phyloP scores from a whole-genome alignment of 345 rosid species.

The Rubroshorea leprosula region DNA sequence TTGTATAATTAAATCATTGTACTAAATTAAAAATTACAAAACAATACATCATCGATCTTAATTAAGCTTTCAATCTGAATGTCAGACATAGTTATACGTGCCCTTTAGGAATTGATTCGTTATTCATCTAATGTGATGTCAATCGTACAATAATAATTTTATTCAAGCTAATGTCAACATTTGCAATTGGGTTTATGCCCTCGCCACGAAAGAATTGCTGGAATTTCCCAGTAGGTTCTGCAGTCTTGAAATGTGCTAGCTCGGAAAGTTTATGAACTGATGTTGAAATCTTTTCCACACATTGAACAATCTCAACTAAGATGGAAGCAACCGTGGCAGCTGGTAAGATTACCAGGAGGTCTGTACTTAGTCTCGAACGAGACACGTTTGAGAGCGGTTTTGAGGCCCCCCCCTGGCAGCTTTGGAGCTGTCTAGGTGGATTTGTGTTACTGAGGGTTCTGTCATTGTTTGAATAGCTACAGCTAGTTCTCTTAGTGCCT shows the following conservation, averaged over 20 bases:
- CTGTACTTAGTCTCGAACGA: conserved; percentile 10
- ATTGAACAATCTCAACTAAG: conserved; percentile 23
- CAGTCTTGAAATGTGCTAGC: conserved; percentile 19
- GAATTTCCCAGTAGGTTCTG: neutral
- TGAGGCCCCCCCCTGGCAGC: conserved; percentile 15
- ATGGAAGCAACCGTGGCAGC: conserved; percentile 21
- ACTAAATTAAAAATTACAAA: too few relatives aligned
- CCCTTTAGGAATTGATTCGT: too few relatives aligned
- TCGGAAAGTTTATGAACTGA: conserved; percentile 26
- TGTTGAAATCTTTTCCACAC: conserved; percentile 22
- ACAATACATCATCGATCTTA: too few relatives aligned
- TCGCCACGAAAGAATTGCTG: too few relatives aligned
- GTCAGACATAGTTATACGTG: too few relatives aligned
- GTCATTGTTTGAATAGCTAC: conserved; percentile 22
- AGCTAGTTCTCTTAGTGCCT: conserved; percentile 30
- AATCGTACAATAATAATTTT: too few relatives aligned
- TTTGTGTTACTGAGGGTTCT: conserved; percentile 11
- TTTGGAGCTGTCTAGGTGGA: conserved; percentile 14
- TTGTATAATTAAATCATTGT: too few relatives aligned
- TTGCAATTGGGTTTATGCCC: too few relatives aligned
- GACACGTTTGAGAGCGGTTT: conserved; percentile 11
- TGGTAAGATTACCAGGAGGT: conserved; percentile 4
- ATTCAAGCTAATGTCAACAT: too few relatives aligned
- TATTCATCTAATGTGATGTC: too few relatives aligned
- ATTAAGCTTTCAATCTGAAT: too few relatives aligned